Percentiles rank a stretch among this genome's conserved stretches.
Conservation (phyloP, 1,284 basidiomycete species). For the Moniliella sp. region DNA sequence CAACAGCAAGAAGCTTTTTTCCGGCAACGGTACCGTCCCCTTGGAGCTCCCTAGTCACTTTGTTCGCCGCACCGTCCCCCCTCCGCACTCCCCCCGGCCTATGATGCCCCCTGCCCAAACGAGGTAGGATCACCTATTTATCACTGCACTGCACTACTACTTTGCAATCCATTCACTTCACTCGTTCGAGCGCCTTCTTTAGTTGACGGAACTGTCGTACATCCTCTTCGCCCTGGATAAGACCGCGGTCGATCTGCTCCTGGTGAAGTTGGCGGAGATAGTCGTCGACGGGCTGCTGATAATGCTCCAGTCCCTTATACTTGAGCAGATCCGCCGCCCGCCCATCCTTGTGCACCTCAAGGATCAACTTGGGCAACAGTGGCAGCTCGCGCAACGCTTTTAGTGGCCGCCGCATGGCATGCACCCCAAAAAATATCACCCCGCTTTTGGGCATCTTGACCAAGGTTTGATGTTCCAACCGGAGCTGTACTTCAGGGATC, state of each 20-base stretch:
- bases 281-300: constrained; percentile 31
- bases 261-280: constrained; percentile 34
- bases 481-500: constrained; percentile 33
- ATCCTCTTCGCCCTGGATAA: constrained; percentile 27
- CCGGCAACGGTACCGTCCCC: too few species aligned
- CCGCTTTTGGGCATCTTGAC: too few species aligned
- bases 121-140: too few species aligned
- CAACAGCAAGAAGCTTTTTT: neutral
- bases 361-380: constrained; percentile 35
- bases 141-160: too few species aligned
- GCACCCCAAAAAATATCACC: too few species aligned
- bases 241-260: constrained; percentile 34
- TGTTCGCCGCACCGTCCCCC: too few species aligned
- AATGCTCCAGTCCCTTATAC: constrained; percentile 35
- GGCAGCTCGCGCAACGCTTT: constrained; percentile 35
- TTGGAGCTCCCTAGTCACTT: too few species aligned
- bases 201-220: constrained; percentile 9
- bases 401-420: constrained; percentile 35
- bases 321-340: constrained; percentile 33
- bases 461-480: too few species aligned
- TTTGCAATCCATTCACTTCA: too few species aligned
- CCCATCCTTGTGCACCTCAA: constrained; percentile 34
- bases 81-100: too few species aligned
- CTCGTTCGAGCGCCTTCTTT: too few species aligned
- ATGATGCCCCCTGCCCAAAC: too few species aligned